Conservation (phyloP, 2,329 filamentous ascomycete genomes). For the Blastomyces percursus region DNA sequence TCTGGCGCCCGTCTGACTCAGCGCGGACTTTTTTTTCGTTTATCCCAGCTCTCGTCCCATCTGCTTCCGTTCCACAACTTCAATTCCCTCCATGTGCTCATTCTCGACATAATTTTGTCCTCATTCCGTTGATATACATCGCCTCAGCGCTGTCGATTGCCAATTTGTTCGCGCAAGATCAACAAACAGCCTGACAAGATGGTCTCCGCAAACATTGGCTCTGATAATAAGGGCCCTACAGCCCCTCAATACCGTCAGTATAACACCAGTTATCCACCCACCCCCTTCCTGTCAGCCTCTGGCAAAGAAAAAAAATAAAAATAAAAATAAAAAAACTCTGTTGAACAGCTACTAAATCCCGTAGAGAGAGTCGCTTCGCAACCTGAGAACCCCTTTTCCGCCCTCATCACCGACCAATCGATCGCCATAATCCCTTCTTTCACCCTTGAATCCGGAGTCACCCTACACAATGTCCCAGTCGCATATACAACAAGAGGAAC, state of each 20-base stretch:
- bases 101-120: background rate
- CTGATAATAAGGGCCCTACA: conserved; percentile 11
- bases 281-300: conserved; percentile 8
- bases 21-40: too few species aligned
- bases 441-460: conserved; percentile 83
- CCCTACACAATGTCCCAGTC: conserved; percentile 60
- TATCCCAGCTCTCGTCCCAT: background rate
- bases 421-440: conserved; percentile 81
- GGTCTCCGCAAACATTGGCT: conserved; percentile 8
- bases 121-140: background rate
- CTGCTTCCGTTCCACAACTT: background rate
- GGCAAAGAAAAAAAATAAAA: too few species aligned
- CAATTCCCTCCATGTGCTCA: background rate
- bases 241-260: conserved; percentile 30
- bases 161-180: background rate
- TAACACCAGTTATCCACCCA: conserved; percentile 12
- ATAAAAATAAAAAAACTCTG: background rate
- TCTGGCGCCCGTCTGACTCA: too few species aligned
- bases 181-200: conserved; percentile 3
- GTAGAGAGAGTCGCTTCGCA: conserved; percentile 50
- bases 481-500: conserved; percentile 54
- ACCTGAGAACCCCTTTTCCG: conserved; percentile 82
- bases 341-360: conserved; percentile 42
- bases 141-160: background rate
- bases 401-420: conserved; percentile 76